Evolutionary conservation across 192 early-diverging fungal genomes (phyloP).

Genomic region (Borealophlyctis nickersoniae): DNA sequence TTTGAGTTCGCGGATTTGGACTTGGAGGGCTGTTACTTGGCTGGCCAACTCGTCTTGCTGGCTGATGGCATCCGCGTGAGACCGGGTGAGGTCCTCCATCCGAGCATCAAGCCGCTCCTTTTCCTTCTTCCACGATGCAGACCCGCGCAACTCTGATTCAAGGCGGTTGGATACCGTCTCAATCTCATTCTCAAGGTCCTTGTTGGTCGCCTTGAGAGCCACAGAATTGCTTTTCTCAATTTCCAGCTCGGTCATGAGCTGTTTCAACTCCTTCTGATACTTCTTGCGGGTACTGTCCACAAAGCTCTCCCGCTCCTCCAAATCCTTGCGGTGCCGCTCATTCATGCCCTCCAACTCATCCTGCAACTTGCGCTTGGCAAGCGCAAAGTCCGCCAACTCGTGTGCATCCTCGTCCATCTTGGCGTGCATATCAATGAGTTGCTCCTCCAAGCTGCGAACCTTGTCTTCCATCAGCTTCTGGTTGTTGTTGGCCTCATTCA

Average conservation of each 20-base stretch:
- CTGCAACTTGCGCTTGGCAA: conserved; percentile 71
- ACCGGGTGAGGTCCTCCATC: conserved; percentile 66
- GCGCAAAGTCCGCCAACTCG: conserved; percentile 65
- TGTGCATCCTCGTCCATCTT: conserved; percentile 73
- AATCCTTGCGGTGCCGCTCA: conserved; percentile 70
- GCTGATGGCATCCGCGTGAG: conserved; percentile 59
- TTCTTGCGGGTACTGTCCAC: conserved; percentile 74
- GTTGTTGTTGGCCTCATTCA: conserved; percentile 62
- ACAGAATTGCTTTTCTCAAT: conserved; percentile 55
- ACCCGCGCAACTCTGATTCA: conserved; percentile 68
- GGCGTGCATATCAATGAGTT: conserved; percentile 69
- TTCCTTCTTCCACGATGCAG: conserved; percentile 72
- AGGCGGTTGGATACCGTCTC: conserved; percentile 57
- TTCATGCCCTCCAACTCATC: conserved; percentile 68
- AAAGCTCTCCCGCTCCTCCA: conserved; percentile 69
- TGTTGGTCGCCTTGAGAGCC: conserved; percentile 68
- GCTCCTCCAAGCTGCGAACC: conserved; percentile 60
- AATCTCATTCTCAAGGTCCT: conserved; percentile 62
- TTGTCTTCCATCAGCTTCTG: conserved; percentile 64
- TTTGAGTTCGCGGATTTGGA: conserved; percentile 59
- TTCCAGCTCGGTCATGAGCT: conserved; percentile 77
- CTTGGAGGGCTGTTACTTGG: conserved; percentile 49
- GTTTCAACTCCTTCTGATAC: conserved; percentile 82
- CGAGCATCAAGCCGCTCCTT: conserved; percentile 71
- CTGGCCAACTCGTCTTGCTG: conserved; percentile 62